Percentiles rank a stretch among this genome's conserved stretches.
Conservation (phyloP, 1,284 basidiomycete genomes). For the Irpex sp. region DNA sequence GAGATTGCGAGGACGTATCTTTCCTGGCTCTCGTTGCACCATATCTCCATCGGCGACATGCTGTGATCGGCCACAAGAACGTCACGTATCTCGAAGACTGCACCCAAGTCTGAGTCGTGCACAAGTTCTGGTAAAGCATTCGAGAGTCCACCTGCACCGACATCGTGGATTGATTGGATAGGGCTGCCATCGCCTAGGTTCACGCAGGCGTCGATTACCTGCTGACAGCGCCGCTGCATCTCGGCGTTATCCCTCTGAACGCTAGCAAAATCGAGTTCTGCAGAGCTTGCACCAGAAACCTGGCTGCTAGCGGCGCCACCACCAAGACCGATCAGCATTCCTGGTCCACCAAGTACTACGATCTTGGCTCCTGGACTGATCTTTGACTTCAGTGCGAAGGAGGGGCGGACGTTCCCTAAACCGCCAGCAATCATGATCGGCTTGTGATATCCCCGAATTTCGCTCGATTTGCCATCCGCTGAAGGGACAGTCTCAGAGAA, state of each 20-base stretch:
- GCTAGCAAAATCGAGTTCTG: slow-evolving; percentile 94
- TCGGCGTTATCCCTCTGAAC: slow-evolving; percentile 98
- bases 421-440: slow-evolving; percentile 99
- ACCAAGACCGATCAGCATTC: slow-evolving; percentile 94
- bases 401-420: slow-evolving; percentile 86
- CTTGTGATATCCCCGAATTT: slow-evolving; percentile 97
- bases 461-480: slow-evolving; percentile 38
- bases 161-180: slow-evolving; percentile 96
- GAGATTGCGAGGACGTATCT: slow-evolving; percentile 92
- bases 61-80: slow-evolving; percentile 88
- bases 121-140: slow-evolving; percentile 98
- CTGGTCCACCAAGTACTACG: slow-evolving; percentile 95
- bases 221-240: slow-evolving; percentile 96
- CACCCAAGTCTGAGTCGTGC: slow-evolving; percentile 91
- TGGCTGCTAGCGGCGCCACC: slow-evolving; percentile 96
- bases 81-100: slow-evolving; percentile 92
- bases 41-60: slow-evolving; percentile 99
- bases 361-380: slow-evolving; percentile 83
- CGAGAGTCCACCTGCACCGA: slow-evolving; percentile 94
- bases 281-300: slow-evolving; percentile 83
- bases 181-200: slow-evolving; percentile 69
- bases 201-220: slow-evolving; percentile 93
- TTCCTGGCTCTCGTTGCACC: slow-evolving; percentile 99
- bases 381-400: slow-evolving; percentile 73
- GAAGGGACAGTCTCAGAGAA: slow-evolving; percentile 73